Conservation (phyloP, 805 yeast genomes). For the Pichia heedii region DNA sequence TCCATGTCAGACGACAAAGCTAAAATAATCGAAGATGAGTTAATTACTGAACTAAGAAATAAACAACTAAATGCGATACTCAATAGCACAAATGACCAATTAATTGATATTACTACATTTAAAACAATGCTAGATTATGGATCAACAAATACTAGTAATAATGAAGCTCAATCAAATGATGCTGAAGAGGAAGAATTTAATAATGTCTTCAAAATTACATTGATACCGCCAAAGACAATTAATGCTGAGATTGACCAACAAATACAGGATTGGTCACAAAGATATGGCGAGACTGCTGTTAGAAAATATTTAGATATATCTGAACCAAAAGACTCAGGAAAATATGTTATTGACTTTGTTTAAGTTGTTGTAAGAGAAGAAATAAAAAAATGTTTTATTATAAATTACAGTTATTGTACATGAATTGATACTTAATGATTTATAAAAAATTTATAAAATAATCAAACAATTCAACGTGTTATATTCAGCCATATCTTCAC, state of each 20-base stretch:
- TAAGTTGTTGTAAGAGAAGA: too few species aligned
- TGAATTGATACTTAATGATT: not conserved
- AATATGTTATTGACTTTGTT: not conserved
- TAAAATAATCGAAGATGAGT: conserved; percentile 14
- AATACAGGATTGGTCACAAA: not conserved
- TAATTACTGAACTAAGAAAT: conserved; percentile 22
- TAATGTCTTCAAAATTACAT: not conserved
- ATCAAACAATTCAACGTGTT: conserved; percentile 13
- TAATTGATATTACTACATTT: conserved; percentile 23
- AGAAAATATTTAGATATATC: not conserved
- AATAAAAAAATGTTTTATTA: too few species aligned
- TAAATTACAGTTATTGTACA: conserved; percentile 1
- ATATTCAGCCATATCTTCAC: conserved; percentile 35
- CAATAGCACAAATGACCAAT: conserved; percentile 26
- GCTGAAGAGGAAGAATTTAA: not conserved
- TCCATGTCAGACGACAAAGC: conserved; percentile 5
- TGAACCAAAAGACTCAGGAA: not conserved
- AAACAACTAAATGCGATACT: conserved; percentile 26
- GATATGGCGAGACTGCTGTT: not conserved
- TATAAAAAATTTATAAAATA: too few species aligned
- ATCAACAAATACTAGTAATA: not conserved
- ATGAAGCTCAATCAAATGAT: not conserved
- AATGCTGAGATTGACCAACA: not conserved
- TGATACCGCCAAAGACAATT: not conserved
- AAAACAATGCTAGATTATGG: conserved; percentile 5